Percentiles rank a stretch among this genome's conserved stretches.
These are phyloP conservation scores for Tuber indicum DNA, from an alignment of 495 filamentous ascomycete genomes.

Conservation along the genomic window DNA sequence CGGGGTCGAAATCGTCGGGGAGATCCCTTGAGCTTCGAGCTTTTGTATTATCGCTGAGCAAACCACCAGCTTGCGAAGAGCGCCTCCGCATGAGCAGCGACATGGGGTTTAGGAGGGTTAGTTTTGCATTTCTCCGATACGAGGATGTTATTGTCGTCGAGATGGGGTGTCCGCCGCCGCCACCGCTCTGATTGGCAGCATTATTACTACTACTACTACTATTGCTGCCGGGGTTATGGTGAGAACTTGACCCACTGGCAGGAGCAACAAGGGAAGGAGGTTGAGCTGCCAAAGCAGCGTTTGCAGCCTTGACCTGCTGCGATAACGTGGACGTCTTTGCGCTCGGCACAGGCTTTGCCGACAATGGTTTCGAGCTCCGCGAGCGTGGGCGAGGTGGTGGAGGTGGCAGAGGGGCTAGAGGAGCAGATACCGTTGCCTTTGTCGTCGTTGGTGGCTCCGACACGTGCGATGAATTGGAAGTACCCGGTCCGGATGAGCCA, in stretches of 20 bases:
- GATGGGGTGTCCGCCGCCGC: not conserved
- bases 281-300: not conserved
- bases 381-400: slow-evolving; percentile 6
- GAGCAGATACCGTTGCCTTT: not conserved
- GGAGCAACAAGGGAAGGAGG: slow-evolving; percentile 8
- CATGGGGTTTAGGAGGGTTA: slow-evolving; percentile 67
- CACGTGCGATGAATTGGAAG: slow-evolving; percentile 2
- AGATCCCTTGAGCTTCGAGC: slow-evolving; percentile 46
- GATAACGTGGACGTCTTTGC: not conserved
- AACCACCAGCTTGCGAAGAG: slow-evolving; percentile 46
- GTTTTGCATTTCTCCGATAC: slow-evolving; percentile 51
- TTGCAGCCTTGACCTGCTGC: slow-evolving; percentile 1
- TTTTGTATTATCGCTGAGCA: slow-evolving; percentile 36
- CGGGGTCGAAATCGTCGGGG: slow-evolving; percentile 64
- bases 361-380: not conserved
- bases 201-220: slow-evolving; percentile 10
- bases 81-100: slow-evolving; percentile 59
- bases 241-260: slow-evolving; percentile 7
- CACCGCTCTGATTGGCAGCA: not conserved
- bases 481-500: not conserved
- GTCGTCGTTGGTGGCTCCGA: not conserved
- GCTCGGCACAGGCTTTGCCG: not conserved
- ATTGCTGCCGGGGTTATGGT: not conserved
- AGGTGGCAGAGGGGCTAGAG: slow-evolving; percentile 3
- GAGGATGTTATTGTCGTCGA: slow-evolving; percentile 12